A percentile compares a stretch with the other conserved stretches of the same genome.
Evolutionary conservation across 2,329 filamentous ascomycete genomes (phyloP).

Genomic region (Fusarium liriodendri): DNA sequence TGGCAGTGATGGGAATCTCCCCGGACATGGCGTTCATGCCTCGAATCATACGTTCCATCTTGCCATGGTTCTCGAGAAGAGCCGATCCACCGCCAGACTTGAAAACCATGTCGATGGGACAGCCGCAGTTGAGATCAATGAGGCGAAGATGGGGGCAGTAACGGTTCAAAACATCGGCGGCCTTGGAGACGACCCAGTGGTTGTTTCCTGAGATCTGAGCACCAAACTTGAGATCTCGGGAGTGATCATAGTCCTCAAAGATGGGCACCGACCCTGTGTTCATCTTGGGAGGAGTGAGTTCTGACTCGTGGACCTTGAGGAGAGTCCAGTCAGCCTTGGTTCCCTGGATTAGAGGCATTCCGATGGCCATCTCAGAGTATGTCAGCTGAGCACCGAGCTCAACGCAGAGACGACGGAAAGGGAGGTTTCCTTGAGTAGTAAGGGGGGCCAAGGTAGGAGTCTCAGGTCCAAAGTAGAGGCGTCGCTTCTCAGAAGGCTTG

Average conservation of each 20-base stretch:
- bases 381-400: constrained; percentile 92
- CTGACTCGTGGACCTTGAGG: constrained; percentile 90
- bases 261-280: constrained; percentile 62
- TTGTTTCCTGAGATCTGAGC: constrained; percentile 94
- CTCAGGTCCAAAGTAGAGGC: constrained; percentile 92
- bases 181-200: constrained; percentile 89
- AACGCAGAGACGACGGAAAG: constrained; percentile 90
- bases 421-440: constrained; percentile 96
- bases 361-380: constrained; percentile 98
- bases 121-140: constrained; percentile 96
- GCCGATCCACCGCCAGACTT: constrained; percentile 90
- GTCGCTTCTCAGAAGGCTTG: constrained; percentile 91
- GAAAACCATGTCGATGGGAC: constrained; percentile 94
- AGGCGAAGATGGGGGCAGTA: constrained; percentile 87
- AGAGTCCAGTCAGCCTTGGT: constrained; percentile 94
- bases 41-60: constrained; percentile 92
- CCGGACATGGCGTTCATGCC: constrained; percentile 96
- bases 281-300: constrained; percentile 78
- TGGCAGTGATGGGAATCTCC: constrained; percentile 91
- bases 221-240: constrained; percentile 87
- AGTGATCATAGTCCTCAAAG: constrained; percentile 83
- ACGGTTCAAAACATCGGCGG: constrained; percentile 81
- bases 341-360: constrained; percentile 88
- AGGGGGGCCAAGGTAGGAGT: constrained; percentile 94
- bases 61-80: constrained; percentile 86